Conservation (phyloP, 2,329 filamentous ascomycete species). For the Claviceps capensis region DNA sequence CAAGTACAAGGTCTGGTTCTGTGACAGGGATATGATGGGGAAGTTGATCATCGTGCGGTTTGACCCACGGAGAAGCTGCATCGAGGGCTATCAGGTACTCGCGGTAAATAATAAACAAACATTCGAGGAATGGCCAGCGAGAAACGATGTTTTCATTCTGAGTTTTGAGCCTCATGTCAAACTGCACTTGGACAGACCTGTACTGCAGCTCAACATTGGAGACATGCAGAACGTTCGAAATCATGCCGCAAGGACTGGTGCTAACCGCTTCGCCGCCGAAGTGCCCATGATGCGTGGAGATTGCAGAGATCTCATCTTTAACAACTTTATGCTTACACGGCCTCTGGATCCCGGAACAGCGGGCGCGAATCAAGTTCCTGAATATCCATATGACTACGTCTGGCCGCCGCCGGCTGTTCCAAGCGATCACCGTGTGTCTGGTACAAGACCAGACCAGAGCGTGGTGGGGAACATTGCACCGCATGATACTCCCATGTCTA, state of each 20-base stretch:
- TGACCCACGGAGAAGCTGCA: slow-evolving; percentile 56
- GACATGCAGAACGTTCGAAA: slow-evolving; percentile 11
- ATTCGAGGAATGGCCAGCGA: slow-evolving; percentile 50
- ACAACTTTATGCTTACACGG: slow-evolving; percentile 54
- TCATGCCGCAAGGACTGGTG: slow-evolving; percentile 11
- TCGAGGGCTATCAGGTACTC: slow-evolving; percentile 67
- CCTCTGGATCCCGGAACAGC: slow-evolving; percentile 26
- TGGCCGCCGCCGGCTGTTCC: slow-evolving; percentile 71
- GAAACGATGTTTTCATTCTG: slow-evolving; percentile 54
- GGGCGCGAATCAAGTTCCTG: slow-evolving; percentile 14
- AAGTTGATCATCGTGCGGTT: slow-evolving; percentile 67
- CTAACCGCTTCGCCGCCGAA: slow-evolving; percentile 33
- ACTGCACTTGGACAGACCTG: slow-evolving; percentile 62
- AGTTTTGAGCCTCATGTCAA: slow-evolving; percentile 56
- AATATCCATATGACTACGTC: slow-evolving; percentile 37
- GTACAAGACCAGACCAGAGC: slow-evolving; percentile 14
- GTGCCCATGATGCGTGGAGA: slow-evolving; percentile 38
- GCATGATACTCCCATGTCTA: slow-evolving; percentile 28
- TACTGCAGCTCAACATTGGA: slow-evolving; percentile 39
- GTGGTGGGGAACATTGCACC: slow-evolving; percentile 13
- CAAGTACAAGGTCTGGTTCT: slow-evolving; percentile 73
- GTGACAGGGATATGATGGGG: slow-evolving; percentile 58
- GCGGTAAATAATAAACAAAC: slow-evolving; percentile 44
- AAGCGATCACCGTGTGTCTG: slow-evolving; percentile 37
- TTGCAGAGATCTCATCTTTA: slow-evolving; percentile 39